Conservation (phyloP, 768 basidiomycete species). For the Jaapia argillacea region DNA sequence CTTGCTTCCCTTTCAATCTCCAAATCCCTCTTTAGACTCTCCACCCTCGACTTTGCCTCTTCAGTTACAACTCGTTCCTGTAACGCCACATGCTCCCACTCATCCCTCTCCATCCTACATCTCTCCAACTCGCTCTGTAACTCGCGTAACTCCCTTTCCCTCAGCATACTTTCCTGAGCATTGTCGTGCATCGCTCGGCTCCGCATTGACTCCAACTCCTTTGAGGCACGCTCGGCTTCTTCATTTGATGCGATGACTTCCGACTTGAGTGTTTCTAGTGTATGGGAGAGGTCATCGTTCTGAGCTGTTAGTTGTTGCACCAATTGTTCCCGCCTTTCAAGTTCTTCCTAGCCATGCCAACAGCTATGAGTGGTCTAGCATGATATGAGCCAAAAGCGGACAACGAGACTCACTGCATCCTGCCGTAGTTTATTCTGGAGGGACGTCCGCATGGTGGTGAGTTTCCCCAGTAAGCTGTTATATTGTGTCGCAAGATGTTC, state of each 20-base stretch:
- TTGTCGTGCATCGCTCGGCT: constrained; percentile 54
- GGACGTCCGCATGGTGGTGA: constrained; percentile 89
- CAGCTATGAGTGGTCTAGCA: constrained; percentile 4
- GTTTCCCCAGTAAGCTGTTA: constrained; percentile 72
- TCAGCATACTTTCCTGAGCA: constrained; percentile 56
- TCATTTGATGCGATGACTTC: constrained; percentile 72
- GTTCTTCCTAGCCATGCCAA: constrained; percentile 71
- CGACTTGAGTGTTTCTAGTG: constrained; percentile 68
- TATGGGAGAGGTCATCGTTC: constrained; percentile 61
- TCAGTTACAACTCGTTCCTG: constrained; percentile 66
- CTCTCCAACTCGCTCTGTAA: constrained; percentile 81
- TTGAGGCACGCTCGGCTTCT: constrained; percentile 62
- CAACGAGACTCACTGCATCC: constrained; percentile 69
- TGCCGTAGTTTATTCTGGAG: constrained; percentile 91
- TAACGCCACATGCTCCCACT: constrained; percentile 52
- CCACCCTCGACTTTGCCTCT: constrained; percentile 48
- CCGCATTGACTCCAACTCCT: constrained; percentile 62
- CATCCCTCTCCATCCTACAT: constrained; percentile 72
- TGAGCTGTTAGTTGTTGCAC: constrained; percentile 71
- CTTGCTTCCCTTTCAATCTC: constrained; percentile 55
- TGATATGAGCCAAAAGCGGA: neutral
- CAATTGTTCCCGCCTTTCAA: constrained; percentile 83
- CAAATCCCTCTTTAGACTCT: constrained; percentile 50
- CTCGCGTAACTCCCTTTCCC: constrained; percentile 78
- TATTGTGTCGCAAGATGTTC: constrained; percentile 83